Percentiles rank a stretch among this genome's conserved stretches.
Evolutionary conservation across 495 filamentous ascomycete genomes (phyloP).

Genomic region (Hypoxylon perforatum): DNA sequence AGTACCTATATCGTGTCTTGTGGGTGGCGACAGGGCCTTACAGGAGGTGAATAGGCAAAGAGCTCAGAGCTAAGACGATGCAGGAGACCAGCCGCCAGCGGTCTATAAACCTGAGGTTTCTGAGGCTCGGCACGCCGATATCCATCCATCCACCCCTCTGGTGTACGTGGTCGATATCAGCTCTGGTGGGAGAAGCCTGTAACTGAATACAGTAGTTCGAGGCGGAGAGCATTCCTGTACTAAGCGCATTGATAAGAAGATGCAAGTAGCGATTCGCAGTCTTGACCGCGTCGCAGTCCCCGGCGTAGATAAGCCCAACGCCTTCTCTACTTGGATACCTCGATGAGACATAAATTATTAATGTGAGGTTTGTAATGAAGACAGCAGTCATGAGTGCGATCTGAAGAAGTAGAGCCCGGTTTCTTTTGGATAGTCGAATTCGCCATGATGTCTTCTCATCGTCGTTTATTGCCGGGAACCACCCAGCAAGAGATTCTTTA

Average conservation of each 20-base stretch:
- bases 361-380: neutral
- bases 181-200: conserved; percentile 51
- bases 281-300: neutral
- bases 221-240: conserved; percentile 51
- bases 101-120: conserved; percentile 47
- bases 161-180: conserved; percentile 54
- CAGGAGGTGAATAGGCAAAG: conserved; percentile 51
- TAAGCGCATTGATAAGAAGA: conserved; percentile 16
- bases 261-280: neutral
- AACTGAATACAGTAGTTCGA: conserved; percentile 57
- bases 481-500: neutral
- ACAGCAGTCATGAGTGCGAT: neutral
- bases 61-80: conserved; percentile 43
- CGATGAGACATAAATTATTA: neutral
- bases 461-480: neutral
- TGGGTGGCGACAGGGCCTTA: conserved; percentile 7
- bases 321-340: neutral
- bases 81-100: conserved; percentile 44
- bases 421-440: neutral
- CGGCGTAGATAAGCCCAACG: neutral
- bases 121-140: conserved; percentile 53
- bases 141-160: conserved; percentile 48
- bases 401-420: neutral
- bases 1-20: neutral
- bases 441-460: neutral